Percentiles rank a stretch among this genome's conserved stretches.
Evolutionary conservation across 139 green algal species (phyloP).

Genomic region (Chlamydomonas sp.): DNA sequence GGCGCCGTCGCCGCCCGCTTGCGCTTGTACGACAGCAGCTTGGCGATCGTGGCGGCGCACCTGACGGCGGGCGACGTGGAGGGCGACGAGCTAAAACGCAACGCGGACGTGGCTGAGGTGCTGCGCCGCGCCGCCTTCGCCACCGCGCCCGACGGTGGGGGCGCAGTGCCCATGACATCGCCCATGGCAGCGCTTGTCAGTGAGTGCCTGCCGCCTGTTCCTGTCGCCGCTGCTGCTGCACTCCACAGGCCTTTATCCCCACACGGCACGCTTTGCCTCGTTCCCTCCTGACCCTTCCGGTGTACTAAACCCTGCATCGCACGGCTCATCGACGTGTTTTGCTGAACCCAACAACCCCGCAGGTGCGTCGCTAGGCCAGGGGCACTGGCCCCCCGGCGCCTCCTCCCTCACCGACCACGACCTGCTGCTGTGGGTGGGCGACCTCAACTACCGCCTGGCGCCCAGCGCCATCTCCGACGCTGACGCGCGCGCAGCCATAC

Average conservation of each 20-base stretch:
- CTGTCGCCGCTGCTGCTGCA: too few species aligned
- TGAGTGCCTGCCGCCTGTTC: constrained; percentile 16
- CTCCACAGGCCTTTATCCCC: too few species aligned
- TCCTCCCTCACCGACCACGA: constrained; percentile 47
- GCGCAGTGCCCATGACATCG: constrained; percentile 28
- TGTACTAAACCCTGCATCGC: too few species aligned
- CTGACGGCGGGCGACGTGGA: constrained; percentile 71
- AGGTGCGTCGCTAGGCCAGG: constrained; percentile 34
- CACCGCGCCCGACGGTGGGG: background rate
- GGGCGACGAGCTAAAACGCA: constrained; percentile 76
- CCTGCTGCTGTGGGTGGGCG: constrained; percentile 85
- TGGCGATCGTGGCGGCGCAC: constrained; percentile 77
- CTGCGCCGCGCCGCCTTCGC: constrained; percentile 65
- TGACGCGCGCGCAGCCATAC: constrained; percentile 38
- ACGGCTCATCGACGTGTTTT: too few species aligned
- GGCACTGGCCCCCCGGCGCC: constrained; percentile 47
- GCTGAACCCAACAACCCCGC: background rate
- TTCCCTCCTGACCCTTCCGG: too few species aligned
- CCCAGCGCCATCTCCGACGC: constrained; percentile 29
- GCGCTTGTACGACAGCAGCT: constrained; percentile 69
- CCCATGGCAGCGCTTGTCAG: constrained; percentile 17
- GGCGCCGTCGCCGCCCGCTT: constrained; percentile 77
- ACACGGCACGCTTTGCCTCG: too few species aligned
- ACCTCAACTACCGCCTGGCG: constrained; percentile 92
- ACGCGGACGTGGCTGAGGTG: constrained; percentile 78